Percentiles rank a stretch among this genome's conserved stretches.
Conservation (phyloP, 108 stramenopile genomes). For the Nannochloropsis oceanica region DNA sequence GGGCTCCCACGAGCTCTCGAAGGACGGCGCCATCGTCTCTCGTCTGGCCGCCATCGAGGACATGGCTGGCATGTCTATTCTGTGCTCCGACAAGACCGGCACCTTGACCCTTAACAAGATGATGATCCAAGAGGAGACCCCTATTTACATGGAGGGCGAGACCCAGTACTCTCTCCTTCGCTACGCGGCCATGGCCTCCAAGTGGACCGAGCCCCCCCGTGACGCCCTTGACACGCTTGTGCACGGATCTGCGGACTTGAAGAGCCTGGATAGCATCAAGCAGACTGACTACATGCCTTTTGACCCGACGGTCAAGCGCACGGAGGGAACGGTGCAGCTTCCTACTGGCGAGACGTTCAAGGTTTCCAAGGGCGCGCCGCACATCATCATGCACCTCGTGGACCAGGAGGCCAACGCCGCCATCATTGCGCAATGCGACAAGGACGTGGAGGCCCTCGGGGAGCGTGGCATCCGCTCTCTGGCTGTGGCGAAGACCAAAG, state of each 20-base stretch:
- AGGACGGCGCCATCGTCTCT: slow-evolving; percentile 56
- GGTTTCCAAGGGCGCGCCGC: slow-evolving; percentile 58
- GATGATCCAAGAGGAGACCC: slow-evolving; percentile 44
- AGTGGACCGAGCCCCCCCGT: slow-evolving; percentile 8
- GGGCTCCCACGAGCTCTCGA: slow-evolving; percentile 38
- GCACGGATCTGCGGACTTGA: background rate
- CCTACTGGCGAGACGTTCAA: slow-evolving; percentile 23
- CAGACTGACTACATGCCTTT: slow-evolving; percentile 50
- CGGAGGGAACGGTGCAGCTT: slow-evolving; percentile 37
- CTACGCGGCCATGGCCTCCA: slow-evolving; percentile 14
- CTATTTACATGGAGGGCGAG: slow-evolving; percentile 20
- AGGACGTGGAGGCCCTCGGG: slow-evolving; percentile 47
- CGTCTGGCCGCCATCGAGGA: slow-evolving; percentile 59
- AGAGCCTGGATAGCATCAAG: slow-evolving; percentile 2
- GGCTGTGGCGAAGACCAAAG: slow-evolving; percentile 46
- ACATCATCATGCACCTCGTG: slow-evolving; percentile 44
- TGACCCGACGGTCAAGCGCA: slow-evolving; percentile 56
- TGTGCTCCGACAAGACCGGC: slow-evolving; percentile 67
- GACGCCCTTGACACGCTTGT: slow-evolving; percentile 14
- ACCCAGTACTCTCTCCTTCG: background rate
- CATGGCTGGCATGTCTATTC: slow-evolving; percentile 54
- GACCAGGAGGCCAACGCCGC: background rate
- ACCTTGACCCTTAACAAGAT: slow-evolving; percentile 64
- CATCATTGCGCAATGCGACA: slow-evolving; percentile 12
- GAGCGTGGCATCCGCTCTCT: slow-evolving; percentile 52